A percentile compares a stretch with the other conserved stretches of the same genome.
Conservation (phyloP, 352 stramenopile genomes). For the Halophytophthora batemanensis region DNA sequence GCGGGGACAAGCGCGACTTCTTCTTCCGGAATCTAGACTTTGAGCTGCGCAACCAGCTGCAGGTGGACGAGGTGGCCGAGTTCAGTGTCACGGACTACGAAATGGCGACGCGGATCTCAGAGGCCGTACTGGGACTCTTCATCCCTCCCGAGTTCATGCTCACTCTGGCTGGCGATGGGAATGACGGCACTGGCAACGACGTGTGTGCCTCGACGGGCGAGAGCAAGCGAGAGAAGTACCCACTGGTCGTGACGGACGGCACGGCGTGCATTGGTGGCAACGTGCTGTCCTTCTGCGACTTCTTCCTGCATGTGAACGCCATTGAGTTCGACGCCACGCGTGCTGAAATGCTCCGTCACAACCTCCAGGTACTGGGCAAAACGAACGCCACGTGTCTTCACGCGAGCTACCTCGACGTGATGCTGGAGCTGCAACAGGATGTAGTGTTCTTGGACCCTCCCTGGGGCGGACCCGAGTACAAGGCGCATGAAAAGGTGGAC, state of each 20-base stretch:
- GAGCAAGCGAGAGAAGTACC: constrained; percentile 30
- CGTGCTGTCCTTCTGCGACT: constrained; percentile 77
- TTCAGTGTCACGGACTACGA: constrained; percentile 83
- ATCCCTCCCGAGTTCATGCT: constrained; percentile 9
- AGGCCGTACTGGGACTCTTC: constrained; percentile 53
- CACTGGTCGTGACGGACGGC: constrained; percentile 62
- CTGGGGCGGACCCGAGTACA: constrained; percentile 83
- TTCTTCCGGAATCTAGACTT: constrained; percentile 78
- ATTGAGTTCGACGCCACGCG: constrained; percentile 65
- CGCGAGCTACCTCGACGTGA: constrained; percentile 68
- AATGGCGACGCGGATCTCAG: constrained; percentile 73
- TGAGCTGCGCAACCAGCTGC: constrained; percentile 57
- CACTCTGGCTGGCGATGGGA: constrained; percentile 6
- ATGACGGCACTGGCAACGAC: constrained; percentile 12
- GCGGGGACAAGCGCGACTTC: constrained; percentile 81
- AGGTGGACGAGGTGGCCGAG: constrained; percentile 74
- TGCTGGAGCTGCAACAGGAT: constrained; percentile 67
- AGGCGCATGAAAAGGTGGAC: constrained; percentile 63
- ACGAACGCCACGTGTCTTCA: constrained; percentile 56
- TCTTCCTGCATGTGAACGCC: constrained; percentile 71
- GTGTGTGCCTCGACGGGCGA: constrained; percentile 3
- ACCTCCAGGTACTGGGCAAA: constrained; percentile 58
- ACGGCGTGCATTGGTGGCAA: constrained; percentile 84
- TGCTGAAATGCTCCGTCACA: constrained; percentile 74
- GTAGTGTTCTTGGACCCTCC: constrained; percentile 83